A percentile compares a stretch with the other conserved stretches of the same genome.
phyloP scores from a whole-genome alignment of 129 eudicot species.

The carrot (Daucus carota) region DH1_v3.0 NC_030382.2:47039001-47039500 shows the following conservation, averaged over 20 bases:
- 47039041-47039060: conserved; percentile 5
- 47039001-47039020: background rate
- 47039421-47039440: background rate
- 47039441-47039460: background rate
- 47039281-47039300: conserved; percentile 96
- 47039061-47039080: conserved; percentile 34
- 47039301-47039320: conserved; percentile 68
- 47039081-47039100: conserved; percentile 72
- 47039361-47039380: conserved; percentile 66
- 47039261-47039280: conserved; percentile 96
- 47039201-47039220: conserved; percentile 12
- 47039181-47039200: conserved; percentile 20
- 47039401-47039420: background rate
- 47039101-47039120: conserved; percentile 69
- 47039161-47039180: conserved; percentile 74
- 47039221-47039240: conserved; percentile 20
- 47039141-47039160: conserved; percentile 95
- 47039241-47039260: conserved; percentile 50
- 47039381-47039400: background rate
- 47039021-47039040: background rate
- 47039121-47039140: conserved; percentile 98
- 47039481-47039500: background rate
- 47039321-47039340: conserved; percentile 62
- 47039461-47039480: background rate
- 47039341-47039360: conserved; percentile 74